phyloP scores from a whole-genome alignment of 148 eudicot species.

The Limonium bicolor region DNA sequence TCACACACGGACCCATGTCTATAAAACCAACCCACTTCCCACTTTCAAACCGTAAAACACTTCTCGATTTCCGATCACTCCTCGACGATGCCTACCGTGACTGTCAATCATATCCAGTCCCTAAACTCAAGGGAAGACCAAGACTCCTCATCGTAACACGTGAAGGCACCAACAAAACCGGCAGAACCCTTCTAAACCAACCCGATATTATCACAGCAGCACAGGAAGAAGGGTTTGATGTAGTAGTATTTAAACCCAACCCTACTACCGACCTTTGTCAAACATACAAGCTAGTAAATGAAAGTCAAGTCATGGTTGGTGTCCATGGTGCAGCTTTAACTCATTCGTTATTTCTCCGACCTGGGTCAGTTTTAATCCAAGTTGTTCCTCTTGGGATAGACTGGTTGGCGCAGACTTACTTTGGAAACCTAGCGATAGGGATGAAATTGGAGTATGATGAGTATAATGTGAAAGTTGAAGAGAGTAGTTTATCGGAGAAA shows the following conservation, averaged over 20 bases:
- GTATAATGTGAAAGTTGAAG: slow-evolving; percentile 28
- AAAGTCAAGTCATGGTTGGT: slow-evolving; percentile 40
- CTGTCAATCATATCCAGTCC: slow-evolving; percentile 1
- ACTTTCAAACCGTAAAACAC: slow-evolving; percentile 3
- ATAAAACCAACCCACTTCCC: slow-evolving; percentile 18
- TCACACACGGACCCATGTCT: slow-evolving; percentile 39
- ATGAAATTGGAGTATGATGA: slow-evolving; percentile 34
- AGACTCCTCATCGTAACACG: slow-evolving; percentile 23
- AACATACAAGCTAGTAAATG: slow-evolving; percentile 19
- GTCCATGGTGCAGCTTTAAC: slow-evolving; percentile 49
- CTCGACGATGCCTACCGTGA: slow-evolving; percentile 19
- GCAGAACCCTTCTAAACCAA: slow-evolving; percentile 26
- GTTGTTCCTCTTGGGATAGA: slow-evolving; percentile 41
- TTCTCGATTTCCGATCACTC: slow-evolving; percentile 21
- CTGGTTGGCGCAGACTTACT: slow-evolving; percentile 28
- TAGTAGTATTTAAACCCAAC: slow-evolving; percentile 27
- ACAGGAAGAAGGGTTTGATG: slow-evolving; percentile 33
- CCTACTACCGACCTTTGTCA: slow-evolving; percentile 20
- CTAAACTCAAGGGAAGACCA: slow-evolving; percentile 16
- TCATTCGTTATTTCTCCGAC: slow-evolving; percentile 32
- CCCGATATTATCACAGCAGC: slow-evolving; percentile 9
- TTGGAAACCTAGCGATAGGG: slow-evolving; percentile 25
- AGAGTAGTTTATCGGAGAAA: slow-evolving; percentile 31
- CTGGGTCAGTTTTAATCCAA: slow-evolving; percentile 29
- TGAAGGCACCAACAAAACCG: slow-evolving; percentile 9